Percentiles rank a stretch among this genome's conserved stretches.
Conservation (phyloP, 306 rosid genomes). For the Rubus parviflorus region DNA sequence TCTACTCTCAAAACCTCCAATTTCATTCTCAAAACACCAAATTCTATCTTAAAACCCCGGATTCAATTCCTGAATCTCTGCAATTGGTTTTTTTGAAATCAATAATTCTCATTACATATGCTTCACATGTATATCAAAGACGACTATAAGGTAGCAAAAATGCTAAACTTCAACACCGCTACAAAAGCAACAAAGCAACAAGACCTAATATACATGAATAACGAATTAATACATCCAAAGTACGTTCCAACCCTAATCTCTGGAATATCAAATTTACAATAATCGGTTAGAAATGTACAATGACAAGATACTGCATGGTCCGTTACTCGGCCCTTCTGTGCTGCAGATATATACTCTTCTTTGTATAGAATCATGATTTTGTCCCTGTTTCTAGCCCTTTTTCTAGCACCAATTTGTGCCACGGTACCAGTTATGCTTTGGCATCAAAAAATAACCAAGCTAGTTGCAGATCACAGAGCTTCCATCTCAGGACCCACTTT, state of each 20-base stretch:
- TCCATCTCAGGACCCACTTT: slow-evolving; percentile 27
- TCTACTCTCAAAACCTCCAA: neutral
- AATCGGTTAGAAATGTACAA: neutral
- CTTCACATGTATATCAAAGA: too few species aligned
- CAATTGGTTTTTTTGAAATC: too few species aligned
- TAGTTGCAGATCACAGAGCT: neutral
- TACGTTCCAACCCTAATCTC: neutral
- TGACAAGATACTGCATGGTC: neutral
- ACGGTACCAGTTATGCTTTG: neutral
- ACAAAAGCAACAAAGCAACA: too few species aligned
- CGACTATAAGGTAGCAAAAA: too few species aligned
- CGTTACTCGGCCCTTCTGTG: neutral
- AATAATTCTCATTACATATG: too few species aligned
- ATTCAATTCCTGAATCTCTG: too few species aligned
- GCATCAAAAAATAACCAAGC: neutral
- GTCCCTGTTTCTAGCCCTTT: neutral
- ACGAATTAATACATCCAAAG: neutral
- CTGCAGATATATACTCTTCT: slow-evolving; percentile 2
- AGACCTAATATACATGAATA: neutral
- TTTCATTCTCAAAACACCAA: neutral
- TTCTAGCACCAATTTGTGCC: neutral
- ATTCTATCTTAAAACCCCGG: neutral
- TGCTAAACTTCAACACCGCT: too few species aligned
- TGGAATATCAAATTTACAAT: neutral
- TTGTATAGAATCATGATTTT: neutral